Evolutionary conservation across 257 asterid species (phyloP).

Genomic region (Fraxinus cuspidata): DNA sequence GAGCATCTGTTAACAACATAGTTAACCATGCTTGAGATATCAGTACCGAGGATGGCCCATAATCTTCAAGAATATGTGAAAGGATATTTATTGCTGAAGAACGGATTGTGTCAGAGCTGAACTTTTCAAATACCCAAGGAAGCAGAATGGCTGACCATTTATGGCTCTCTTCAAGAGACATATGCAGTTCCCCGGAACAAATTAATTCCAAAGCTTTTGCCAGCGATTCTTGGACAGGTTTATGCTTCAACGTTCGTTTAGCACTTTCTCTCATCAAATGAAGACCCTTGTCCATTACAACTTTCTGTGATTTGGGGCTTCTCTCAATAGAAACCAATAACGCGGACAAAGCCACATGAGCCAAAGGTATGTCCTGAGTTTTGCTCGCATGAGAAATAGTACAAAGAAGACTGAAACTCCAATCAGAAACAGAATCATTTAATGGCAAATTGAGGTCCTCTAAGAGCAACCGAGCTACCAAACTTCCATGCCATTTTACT

Average conservation of each 20-base stretch:
- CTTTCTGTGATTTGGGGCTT: slow-evolving; percentile 75
- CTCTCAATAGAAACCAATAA: slow-evolving; percentile 83
- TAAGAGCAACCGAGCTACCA: slow-evolving; percentile 82
- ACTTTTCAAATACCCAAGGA: slow-evolving; percentile 78
- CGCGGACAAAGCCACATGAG: slow-evolving; percentile 82
- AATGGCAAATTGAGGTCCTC: slow-evolving; percentile 81
- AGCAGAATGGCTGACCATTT: slow-evolving; percentile 91
- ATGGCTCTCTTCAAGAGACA: slow-evolving; percentile 92
- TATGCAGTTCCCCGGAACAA: slow-evolving; percentile 69
- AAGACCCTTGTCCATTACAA: slow-evolving; percentile 82
- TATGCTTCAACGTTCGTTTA: slow-evolving; percentile 68
- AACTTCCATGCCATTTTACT: slow-evolving; percentile 98
- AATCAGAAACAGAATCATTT: slow-evolving; percentile 76
- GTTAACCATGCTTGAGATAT: slow-evolving; percentile 98
- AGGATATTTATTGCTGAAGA: slow-evolving; percentile 86
- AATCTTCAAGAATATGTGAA: slow-evolving; percentile 88
- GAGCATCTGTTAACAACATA: slow-evolving; percentile 65
- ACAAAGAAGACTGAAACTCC: slow-evolving; percentile 90
- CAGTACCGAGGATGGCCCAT: slow-evolving; percentile 87
- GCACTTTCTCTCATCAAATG: slow-evolving; percentile 89
- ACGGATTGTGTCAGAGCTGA: slow-evolving; percentile 62
- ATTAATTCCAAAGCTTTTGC: slow-evolving; percentile 87
- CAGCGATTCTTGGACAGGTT: slow-evolving; percentile 74
- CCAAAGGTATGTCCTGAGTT: slow-evolving; percentile 77
- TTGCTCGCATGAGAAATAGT: slow-evolving; percentile 90